phyloP scores from a whole-genome alignment of 2,329 filamentous ascomycete genomes.

The Hymenoscyphus occultus region DNA sequence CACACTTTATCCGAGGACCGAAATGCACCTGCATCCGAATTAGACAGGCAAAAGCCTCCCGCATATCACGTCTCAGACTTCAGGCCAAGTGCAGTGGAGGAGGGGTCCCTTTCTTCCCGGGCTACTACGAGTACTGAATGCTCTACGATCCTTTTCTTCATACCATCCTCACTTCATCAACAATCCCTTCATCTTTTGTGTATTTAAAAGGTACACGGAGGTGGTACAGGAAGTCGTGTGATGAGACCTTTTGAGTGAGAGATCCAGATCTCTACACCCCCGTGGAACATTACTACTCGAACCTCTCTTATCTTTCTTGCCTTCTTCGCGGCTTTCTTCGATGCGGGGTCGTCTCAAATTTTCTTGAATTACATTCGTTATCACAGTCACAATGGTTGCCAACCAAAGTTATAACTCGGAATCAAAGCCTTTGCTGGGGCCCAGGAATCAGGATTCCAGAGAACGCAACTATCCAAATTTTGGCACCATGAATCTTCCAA shows the following conservation, averaged over 20 bases:
- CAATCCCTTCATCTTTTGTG: background rate
- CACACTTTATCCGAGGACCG: constrained; percentile 12
- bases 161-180: too few relatives aligned
- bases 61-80: constrained; percentile 7
- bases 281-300: background rate
- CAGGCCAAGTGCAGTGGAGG: constrained; percentile 2
- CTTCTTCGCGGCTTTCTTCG: background rate
- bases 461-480: constrained; percentile 7
- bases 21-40: constrained; percentile 9
- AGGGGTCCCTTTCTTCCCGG: constrained; percentile 5
- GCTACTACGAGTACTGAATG: background rate
- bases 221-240: constrained; percentile 8
- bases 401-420: constrained; percentile 3
- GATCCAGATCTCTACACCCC: background rate
- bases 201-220: constrained; percentile 1
- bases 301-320: background rate
- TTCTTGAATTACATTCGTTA: background rate
- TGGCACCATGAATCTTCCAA: constrained; percentile 3
- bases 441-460: background rate
- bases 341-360: background rate
- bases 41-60: constrained; percentile 8
- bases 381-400: constrained; percentile 3
- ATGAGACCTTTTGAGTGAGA: constrained; percentile 6
- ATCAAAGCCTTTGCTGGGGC: constrained; percentile 8
- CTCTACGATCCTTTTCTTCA: background rate